A percentile compares a stretch with the other conserved stretches of the same genome.
These are phyloP conservation scores for Taxillus chinensis DNA, from an alignment of 164 flowering plant genomes.

Conservation along the genomic window DNA sequence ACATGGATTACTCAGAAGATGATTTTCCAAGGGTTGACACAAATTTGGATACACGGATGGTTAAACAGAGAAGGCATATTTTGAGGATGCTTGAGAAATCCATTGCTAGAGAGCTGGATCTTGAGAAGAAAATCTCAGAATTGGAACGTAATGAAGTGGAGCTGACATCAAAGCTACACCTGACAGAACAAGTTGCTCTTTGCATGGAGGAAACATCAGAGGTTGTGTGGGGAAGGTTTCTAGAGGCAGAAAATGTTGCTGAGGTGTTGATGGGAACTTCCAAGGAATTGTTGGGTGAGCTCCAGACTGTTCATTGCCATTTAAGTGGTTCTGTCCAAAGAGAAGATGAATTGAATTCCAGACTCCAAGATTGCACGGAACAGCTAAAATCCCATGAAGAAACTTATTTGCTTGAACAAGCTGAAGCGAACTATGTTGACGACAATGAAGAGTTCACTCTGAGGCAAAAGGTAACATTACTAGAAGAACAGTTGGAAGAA, in stretches of 20 bases:
- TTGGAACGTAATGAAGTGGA: background rate
- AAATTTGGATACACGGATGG: background rate
- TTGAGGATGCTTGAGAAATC: background rate
- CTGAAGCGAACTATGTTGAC: background rate
- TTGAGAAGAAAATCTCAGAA: background rate
- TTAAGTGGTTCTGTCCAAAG: background rate
- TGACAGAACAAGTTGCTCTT: slow-evolving; percentile 1
- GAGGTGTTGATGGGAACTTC: slow-evolving; percentile 5
- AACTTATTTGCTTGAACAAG: background rate
- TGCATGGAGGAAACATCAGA: slow-evolving; percentile 3
- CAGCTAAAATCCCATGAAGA: background rate
- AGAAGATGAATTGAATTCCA: background rate
- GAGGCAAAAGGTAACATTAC: background rate
- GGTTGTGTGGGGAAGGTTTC: slow-evolving; percentile 2
- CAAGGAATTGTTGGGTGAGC: background rate
- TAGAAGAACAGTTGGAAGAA: slow-evolving; percentile 1
- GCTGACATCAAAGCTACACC: background rate
- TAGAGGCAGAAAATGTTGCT: slow-evolving; percentile 3
- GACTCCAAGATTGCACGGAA: background rate
- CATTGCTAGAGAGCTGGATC: slow-evolving; percentile 1
- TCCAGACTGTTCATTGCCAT: background rate
- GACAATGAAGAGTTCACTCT: background rate
- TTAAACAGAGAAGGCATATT: background rate
- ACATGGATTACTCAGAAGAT: background rate
- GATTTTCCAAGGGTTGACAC: background rate